phyloP scores from a whole-genome alignment of 106 monocot species.

The Allium sativum region DNA sequence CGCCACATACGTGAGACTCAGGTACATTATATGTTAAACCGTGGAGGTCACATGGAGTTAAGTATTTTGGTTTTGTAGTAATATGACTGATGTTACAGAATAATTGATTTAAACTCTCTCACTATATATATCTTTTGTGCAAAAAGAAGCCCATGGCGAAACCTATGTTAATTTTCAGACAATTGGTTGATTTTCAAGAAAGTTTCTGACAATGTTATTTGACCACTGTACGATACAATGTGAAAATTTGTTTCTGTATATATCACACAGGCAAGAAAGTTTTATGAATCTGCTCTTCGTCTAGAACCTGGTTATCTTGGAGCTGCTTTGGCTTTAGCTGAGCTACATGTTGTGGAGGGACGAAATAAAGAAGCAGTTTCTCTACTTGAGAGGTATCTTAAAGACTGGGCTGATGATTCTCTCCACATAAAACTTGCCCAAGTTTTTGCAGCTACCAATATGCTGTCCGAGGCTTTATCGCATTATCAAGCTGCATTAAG shows the following conservation, averaged over 20 bases:
- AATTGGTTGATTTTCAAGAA: background rate
- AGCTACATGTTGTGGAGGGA: conserved; percentile 83
- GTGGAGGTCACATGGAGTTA: no score
- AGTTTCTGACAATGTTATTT: background rate
- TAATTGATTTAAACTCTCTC: no score
- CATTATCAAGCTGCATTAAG: conserved; percentile 97
- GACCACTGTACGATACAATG: no score
- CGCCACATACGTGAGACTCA: no score
- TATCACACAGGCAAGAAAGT: conserved; percentile 69
- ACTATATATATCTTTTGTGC: no score
- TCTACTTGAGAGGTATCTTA: conserved; percentile 88
- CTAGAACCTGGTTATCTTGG: conserved; percentile 78
- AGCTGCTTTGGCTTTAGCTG: conserved; percentile 89
- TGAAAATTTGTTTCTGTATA: background rate
- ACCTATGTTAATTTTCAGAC: background rate
- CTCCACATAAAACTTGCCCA: conserved; percentile 92
- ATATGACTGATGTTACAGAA: no score
- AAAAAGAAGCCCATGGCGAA: no score
- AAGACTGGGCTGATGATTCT: conserved; percentile 94
- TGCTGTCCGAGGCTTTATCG: conserved; percentile 78
- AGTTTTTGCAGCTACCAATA: conserved; percentile 88
- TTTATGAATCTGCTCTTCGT: conserved; percentile 91
- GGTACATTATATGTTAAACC: no score
- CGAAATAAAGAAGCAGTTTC: conserved; percentile 76
- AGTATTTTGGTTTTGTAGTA: no score